phyloP scores from a whole-genome alignment of 2,329 filamentous ascomycete genomes.

The Emergomyces pasteurianus region DNA sequence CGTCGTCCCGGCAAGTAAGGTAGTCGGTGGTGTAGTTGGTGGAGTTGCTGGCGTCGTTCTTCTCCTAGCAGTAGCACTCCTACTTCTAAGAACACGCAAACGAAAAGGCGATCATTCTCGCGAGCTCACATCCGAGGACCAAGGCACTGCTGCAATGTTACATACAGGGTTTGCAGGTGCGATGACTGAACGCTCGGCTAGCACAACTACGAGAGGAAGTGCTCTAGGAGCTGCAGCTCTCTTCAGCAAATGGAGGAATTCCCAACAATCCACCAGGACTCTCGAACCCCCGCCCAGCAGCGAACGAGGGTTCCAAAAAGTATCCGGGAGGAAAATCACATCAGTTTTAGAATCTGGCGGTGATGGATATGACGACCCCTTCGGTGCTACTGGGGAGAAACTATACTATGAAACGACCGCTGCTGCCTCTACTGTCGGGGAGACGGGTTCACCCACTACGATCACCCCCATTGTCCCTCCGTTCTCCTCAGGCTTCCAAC shows the following conservation, averaged over 20 bases:
- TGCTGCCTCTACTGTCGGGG: slow-evolving; percentile 16
- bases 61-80: slow-evolving; percentile 34
- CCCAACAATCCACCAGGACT: slow-evolving; percentile 23
- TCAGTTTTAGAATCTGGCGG: slow-evolving; percentile 36
- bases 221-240: slow-evolving; percentile 27
- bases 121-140: slow-evolving; percentile 7
- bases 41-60: slow-evolving; percentile 47
- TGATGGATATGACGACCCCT: slow-evolving; percentile 32
- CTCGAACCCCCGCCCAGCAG: slow-evolving; percentile 22
- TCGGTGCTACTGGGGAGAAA: slow-evolving; percentile 14
- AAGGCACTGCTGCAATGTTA: slow-evolving; percentile 8
- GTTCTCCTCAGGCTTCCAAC: neutral
- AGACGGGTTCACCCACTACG: slow-evolving; percentile 4
- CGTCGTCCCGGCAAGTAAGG: slow-evolving; percentile 35
- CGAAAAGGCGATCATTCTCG: slow-evolving; percentile 16
- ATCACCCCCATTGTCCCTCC: neutral
- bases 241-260: slow-evolving; percentile 31
- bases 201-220: slow-evolving; percentile 15
- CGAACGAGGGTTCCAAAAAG: slow-evolving; percentile 39
- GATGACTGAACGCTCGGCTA: slow-evolving; percentile 29
- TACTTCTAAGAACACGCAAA: slow-evolving; percentile 44
- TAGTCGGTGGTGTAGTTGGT: slow-evolving; percentile 52
- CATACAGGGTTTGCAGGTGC: slow-evolving; percentile 10
- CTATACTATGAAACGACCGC: slow-evolving; percentile 21
- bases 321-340: slow-evolving; percentile 37